Evolutionary conservation across 1,284 basidiomycete species (phyloP).

Genomic region (Leccinum cinnamomeum): DNA sequence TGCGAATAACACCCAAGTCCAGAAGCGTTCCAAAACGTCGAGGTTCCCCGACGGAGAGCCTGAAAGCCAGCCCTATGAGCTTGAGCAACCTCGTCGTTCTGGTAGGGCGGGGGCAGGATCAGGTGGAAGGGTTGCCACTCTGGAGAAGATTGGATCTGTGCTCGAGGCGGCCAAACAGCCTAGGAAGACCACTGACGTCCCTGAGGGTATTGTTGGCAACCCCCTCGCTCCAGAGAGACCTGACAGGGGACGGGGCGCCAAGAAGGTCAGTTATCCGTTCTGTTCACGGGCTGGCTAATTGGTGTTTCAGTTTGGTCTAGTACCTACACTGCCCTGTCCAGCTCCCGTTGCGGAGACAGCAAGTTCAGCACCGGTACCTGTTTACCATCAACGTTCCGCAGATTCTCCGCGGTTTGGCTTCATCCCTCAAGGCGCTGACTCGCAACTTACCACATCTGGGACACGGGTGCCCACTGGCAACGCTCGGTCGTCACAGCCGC

Average conservation of each 20-base stretch:
- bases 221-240: not conserved
- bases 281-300: not conserved
- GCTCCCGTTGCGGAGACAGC: not conserved
- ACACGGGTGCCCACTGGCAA: not conserved
- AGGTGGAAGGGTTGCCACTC: not conserved
- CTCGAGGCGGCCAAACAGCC: not conserved
- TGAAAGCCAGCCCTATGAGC: not conserved
- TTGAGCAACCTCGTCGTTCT: not conserved
- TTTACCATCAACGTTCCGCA: not conserved
- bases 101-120: not conserved
- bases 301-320: not conserved
- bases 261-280: not conserved
- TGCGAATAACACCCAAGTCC: not conserved
- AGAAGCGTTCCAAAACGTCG: not conserved
- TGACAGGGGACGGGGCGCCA: not conserved
- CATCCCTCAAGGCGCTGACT: not conserved
- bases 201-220: not conserved
- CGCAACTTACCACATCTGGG: not conserved
- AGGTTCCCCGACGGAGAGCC: not conserved
- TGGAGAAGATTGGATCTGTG: not conserved
- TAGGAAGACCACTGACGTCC: not conserved
- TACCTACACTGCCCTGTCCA: not conserved
- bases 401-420: not conserved
- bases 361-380: not conserved
- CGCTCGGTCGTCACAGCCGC: not conserved